Base-by-base conservation (phyloP, 106 monocot species). In the Apostasia ramifera region DNA sequence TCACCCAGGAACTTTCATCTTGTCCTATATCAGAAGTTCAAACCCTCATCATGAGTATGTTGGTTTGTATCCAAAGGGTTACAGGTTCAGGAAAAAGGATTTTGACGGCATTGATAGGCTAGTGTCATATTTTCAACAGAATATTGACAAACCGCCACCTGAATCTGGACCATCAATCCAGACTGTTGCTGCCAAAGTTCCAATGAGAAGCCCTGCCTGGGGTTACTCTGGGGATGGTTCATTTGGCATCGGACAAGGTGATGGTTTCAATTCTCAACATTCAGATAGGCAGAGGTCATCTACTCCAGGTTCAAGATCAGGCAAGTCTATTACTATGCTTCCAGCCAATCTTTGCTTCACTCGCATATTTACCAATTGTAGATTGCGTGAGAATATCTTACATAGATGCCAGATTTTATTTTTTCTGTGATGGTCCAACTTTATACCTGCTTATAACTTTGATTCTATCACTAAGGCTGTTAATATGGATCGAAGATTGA, bases 11-110 rank as follows among this genome's bases (percentile, higher is more conserved):
- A 90, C 89, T 62, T 98, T 98, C 43, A 76, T 93, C 45, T 83
- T 98, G 53, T 81, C 90, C 4, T 98, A 93, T 61, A 90, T 98
- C 51, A 80, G 90, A 70, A 90, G 73, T 61, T 65, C 81, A 52
- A 92, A 85, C 70, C 98, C 93, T 48, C 93, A 93, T 67, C 98
- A 93, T 72, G 93, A 98, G 59, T 98, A 98, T 66, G 74, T 98
- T 73, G 93, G 89, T 44, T 67, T 93, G 41, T 98, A 93, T 84
- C 98, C 98, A 0, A 98, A 89, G 73, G 87, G 93, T 43, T 93
- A 90, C 59, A 83, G 84, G 73, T 98, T 93, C 71, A 78, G 93
- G 45, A 89, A 98, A 70, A 85, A 39, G 59, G 87, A 90, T 66
- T 98, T 93, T 79, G 90, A 81, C 4, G 81, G 84, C 67, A 83